Evolutionary conservation across 2,329 filamentous ascomycete genomes (phyloP).

Genomic region (Verticillium alfalfae): DNA sequence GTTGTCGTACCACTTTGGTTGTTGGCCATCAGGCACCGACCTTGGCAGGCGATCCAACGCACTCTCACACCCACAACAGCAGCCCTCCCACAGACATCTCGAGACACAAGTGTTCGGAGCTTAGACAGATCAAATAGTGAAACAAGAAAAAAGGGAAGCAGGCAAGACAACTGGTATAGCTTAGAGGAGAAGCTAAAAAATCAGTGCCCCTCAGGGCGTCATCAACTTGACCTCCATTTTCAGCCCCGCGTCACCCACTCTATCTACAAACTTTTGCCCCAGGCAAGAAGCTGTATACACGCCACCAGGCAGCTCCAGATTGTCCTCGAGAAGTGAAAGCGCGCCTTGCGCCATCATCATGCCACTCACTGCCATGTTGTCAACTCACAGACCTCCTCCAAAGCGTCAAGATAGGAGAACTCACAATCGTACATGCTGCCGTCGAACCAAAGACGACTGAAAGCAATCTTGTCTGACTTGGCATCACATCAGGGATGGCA

Average conservation of each 20-base stretch:
- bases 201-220: neutral
- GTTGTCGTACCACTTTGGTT: too few relatives aligned
- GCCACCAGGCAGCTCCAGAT: slow-evolving; percentile 56
- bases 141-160: too few relatives aligned
- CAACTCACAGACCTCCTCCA: neutral
- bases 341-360: slow-evolving; percentile 60
- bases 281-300: slow-evolving; percentile 68
- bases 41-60: too few relatives aligned
- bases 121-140: too few relatives aligned
- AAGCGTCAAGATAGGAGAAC: slow-evolving; percentile 16
- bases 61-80: too few relatives aligned
- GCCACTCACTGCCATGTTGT: slow-evolving; percentile 51
- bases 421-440: slow-evolving; percentile 63
- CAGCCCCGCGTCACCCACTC: slow-evolving; percentile 56
- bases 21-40: too few relatives aligned
- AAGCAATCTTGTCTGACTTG: slow-evolving; percentile 41
- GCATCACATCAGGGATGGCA: slow-evolving; percentile 53
- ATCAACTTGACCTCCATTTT: slow-evolving; percentile 50
- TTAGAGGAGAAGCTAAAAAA: neutral
- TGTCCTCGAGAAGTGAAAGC: slow-evolving; percentile 58
- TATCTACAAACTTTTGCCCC: slow-evolving; percentile 61
- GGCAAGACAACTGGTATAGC: too few relatives aligned
- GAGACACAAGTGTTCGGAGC: too few relatives aligned
- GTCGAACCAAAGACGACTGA: slow-evolving; percentile 46
- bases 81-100: too few relatives aligned